A percentile compares a stretch with the other conserved stretches of the same genome.
phyloP scores from a whole-genome alignment of 169 alveolate genomes.

The Eimeria nieschulzi region DNA sequence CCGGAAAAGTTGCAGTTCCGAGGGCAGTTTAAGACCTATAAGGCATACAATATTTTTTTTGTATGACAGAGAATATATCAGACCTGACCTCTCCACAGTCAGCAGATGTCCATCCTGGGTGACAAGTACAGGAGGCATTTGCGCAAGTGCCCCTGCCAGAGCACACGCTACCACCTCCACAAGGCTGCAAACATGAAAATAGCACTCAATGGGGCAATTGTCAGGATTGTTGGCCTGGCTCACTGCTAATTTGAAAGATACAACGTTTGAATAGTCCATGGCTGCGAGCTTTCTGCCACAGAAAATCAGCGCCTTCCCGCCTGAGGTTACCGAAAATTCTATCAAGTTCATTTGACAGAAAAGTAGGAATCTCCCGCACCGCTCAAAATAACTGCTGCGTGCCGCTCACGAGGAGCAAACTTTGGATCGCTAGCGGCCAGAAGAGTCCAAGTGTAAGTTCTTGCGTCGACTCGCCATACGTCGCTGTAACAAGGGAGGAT shows the following conservation, averaged over 20 bases:
- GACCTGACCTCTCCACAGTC: constrained; percentile 72
- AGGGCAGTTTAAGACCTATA: constrained; percentile 52
- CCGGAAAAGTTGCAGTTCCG: constrained; percentile 62
- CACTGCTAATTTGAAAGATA: constrained; percentile 16
- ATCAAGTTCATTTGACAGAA: background rate
- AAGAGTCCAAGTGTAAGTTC: constrained; percentile 46
- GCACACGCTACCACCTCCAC: constrained; percentile 54
- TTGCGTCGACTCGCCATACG: constrained; percentile 59
- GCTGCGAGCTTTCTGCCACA: constrained; percentile 64
- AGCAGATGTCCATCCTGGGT: constrained; percentile 48
- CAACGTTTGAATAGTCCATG: constrained; percentile 49
- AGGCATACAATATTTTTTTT: no score
- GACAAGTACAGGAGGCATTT: constrained; percentile 52
- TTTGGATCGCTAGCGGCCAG: constrained; percentile 49
- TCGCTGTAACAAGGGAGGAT: constrained; percentile 47
- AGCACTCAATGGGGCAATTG: background rate
- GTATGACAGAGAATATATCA: background rate
- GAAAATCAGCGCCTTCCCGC: constrained; percentile 62
- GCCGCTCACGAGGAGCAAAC: constrained; percentile 65
- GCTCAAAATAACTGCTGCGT: constrained; percentile 30
- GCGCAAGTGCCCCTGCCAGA: constrained; percentile 67
- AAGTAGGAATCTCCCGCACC: background rate
- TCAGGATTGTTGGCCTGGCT: background rate
- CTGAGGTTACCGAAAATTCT: background rate
- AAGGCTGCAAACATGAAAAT: background rate